A percentile compares a stretch with the other conserved stretches of the same genome.
phyloP scores from a whole-genome alignment of 352 stramenopile genomes.

The Globisporangium paroecandrum region DNA sequence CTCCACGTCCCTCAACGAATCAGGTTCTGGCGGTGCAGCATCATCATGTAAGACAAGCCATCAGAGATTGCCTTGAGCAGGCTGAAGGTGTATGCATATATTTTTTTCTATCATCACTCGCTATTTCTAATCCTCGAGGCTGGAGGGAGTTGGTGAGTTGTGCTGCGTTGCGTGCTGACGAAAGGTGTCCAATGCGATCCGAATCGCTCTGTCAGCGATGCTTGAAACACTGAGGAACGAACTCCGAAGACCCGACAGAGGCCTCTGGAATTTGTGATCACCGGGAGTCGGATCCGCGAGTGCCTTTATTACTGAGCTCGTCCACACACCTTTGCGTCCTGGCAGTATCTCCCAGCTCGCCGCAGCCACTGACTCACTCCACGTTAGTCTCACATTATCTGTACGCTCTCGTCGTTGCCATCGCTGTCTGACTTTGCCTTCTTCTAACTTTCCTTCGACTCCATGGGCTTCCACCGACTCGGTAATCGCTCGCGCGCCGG shows the following conservation, averaged over 20 bases:
- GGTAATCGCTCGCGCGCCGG: conserved; percentile 69
- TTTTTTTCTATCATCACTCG: not conserved
- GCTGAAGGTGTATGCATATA: not conserved
- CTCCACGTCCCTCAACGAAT: not conserved
- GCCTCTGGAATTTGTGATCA: not conserved
- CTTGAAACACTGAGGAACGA: not conserved
- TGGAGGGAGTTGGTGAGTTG: not conserved
- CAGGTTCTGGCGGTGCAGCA: conserved; percentile 1
- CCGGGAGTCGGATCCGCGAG: no score
- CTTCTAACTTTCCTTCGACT: conserved; percentile 61
- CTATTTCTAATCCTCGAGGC: not conserved
- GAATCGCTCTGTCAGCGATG: not conserved
- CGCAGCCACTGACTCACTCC: not conserved
- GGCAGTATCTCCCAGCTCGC: not conserved
- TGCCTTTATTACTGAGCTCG: not conserved
- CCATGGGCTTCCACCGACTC: conserved; percentile 75
- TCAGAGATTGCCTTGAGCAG: not conserved
- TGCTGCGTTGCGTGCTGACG: not conserved
- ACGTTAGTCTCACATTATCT: not conserved
- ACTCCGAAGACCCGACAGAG: not conserved
- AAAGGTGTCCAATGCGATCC: not conserved
- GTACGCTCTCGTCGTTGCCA: not conserved
- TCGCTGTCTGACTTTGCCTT: not conserved
- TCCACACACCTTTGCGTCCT: not conserved
- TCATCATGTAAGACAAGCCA: not conserved